Evolutionary conservation across 2,329 filamentous ascomycete species (phyloP), one percentile per base, ranked within the genome.

Genomic region (Passalora sequoiae): DNA sequence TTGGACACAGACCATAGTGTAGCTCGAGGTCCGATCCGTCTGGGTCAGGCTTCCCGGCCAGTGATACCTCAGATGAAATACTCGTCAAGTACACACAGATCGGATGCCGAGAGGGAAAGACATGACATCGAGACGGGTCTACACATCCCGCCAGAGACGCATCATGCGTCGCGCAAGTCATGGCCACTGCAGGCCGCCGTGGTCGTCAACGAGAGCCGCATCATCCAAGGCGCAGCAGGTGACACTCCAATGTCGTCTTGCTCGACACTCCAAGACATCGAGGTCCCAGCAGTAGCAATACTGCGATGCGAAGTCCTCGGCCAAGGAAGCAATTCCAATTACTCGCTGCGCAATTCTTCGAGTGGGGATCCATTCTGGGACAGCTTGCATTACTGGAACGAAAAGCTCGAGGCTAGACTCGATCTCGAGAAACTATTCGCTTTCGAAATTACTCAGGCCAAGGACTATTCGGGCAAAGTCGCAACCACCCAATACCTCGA

Each of bases 401-500:
- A n/a, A n/a, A n/a, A n/a, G n/a, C 32, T 16, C 29, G 41, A 38
- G 8, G 20, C 20, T 5, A 8, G 15, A 9, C 22, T 25, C 12
- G 33, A 44, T 6, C 31, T 24, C 1, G 8, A 21, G 2, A 37
- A 27, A 3, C 20, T 17, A 10, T 22, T 42, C 21, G 39, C 40
- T 20, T 22, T 41, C n/a, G 24, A 30, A 16, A 20, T 20, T 21
- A 6, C 10, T 5, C 5, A 17, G 12, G n/a, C 6, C 7, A 5
- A 8, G 15, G 33, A 22, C 6, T 24, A n/a, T 20, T 36, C 33
- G 19, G 42, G 49, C 19, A 45, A 50, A 21, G 44, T 59, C 40
- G 53, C 58, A 13, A 53, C 51, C 22, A 43, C 54, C 30, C 53
- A 48, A 16, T 35, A 53, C n/a, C 49, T 63, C 7, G 35, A 56